Base-by-base conservation (phyloP, 805 yeast species). In the Maudiozyma serrabonitensis region DNA sequence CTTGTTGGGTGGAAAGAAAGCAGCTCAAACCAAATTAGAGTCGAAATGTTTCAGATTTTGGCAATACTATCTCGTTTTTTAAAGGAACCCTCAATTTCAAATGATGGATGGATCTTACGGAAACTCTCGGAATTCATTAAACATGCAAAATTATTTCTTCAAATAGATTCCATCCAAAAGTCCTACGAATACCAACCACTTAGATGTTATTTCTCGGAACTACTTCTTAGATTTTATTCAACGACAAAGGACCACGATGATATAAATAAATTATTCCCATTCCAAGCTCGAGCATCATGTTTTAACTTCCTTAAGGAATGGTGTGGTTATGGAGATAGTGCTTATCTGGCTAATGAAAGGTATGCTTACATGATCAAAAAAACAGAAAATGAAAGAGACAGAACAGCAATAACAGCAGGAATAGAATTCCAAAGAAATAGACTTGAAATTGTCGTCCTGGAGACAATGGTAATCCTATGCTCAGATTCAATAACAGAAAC, bases 281-380 rank as follows among this genome's bases (percentile, higher is more conserved):
- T 90, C 63, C 88, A 83, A 55, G 91, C 89, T 2, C 72, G 96
- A 47, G 80, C 85, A 31, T 84, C 87, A 2, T 85, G 95, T 53
- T 90, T 88, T 69, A 79, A 81, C 43, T 84, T 79, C 58, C 70
- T 93, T 50, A 90, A 86, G 55, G 95, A 87, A 62, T 93, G 99
- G 99, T 89, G 96, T 64, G 95, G 95, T 0, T 80, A 79, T 65
- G 97, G 98, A 2, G 82, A 79, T 47, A 72, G 80, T 23, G 74
- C 79, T 8, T 61, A 72, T 1, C 60, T 81, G 2, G 78, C 88
- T 2, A 80, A 79, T 31, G 84, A 83, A 41, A 72, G 96, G 43
- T 88, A 88, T 54, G 62, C 69, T 4, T 56, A 67, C 1, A 82
- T 82, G 80, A 72, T 79, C 16, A 70, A 70, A 41, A 70, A 67